Base-by-base conservation (phyloP, 1,284 basidiomycete species). In the Cutaneotrichosporon arboriforme region DNA sequence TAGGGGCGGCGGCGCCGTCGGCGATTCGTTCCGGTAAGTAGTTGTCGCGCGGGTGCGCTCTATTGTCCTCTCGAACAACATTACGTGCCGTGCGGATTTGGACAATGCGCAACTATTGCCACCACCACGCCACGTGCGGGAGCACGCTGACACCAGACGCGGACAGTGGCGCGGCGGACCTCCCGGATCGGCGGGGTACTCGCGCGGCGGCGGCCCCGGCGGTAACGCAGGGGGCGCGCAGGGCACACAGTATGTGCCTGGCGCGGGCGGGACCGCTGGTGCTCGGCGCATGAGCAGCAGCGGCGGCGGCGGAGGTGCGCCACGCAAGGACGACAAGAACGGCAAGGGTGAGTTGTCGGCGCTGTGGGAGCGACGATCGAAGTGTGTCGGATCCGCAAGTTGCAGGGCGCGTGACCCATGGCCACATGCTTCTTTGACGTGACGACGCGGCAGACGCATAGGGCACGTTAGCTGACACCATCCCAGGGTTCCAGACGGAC, bases 401-500 rank as follows among this genome's bases (percentile, higher is more conserved):
- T n/a, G n/a, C n/a, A 5, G 26, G 26, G 26, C 26, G 26, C 26
- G 26, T 31, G 26, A 31, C 26, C n/a, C n/a, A n/a, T 31, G 5
- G 5, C 7, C 26, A 31, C 7, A 31, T 31, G 26, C 26, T 31
- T 31, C 26, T 31, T 31, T 31, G 26, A 31, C 26, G 26, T 31
- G 26, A 31, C 26, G 26, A 31, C 26, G 26, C 7, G 5, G 26
- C 31, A 22, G 7, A 4, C 15, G 36, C 3, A 10, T 5, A 31
- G 26, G 26, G 15, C 21, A 17, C n/a, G n/a, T n/a, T 3, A 18
- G 38, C 36, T 53, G 31, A 51, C 43, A 2, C 22, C 26, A 31
- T 31, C 7, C 3, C 70, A 87, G 89, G 82, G 35, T 93, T 96
- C 80, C 83, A 87, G 62, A 96, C 90, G 23, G 91, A 96, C 70